Conservation (phyloP, 192 early-diverging fungal species). For the Entophlyctis luteolus region DNA sequence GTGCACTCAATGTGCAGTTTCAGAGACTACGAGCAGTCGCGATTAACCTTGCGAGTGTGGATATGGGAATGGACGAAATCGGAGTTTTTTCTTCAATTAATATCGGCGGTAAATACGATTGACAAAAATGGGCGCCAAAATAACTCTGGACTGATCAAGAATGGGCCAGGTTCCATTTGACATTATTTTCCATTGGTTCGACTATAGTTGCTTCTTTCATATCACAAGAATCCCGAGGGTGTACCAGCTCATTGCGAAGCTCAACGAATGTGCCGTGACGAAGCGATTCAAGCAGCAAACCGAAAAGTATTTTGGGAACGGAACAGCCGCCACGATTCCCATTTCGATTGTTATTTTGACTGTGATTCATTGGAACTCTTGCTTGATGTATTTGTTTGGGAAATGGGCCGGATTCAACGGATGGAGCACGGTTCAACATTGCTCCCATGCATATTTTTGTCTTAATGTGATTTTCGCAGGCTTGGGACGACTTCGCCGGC, state of each 20-base stretch:
- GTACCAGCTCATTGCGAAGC: background rate
- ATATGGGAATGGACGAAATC: background rate
- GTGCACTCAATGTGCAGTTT: slow-evolving; percentile 17
- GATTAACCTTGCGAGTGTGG: background rate
- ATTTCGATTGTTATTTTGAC: background rate
- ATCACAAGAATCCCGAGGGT: background rate
- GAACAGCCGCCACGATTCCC: background rate
- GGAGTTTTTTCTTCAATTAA: background rate
- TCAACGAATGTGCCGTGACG: background rate
- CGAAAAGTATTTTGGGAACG: background rate
- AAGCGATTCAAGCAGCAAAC: background rate
- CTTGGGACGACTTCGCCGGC: background rate
- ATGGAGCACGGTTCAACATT: too few relatives aligned
- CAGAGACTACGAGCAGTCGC: slow-evolving; percentile 11
- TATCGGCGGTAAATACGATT: background rate
- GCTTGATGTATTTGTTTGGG: slow-evolving; percentile 12
- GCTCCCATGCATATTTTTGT: too few relatives aligned
- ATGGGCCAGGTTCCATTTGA: slow-evolving; percentile 7
- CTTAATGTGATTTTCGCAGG: too few relatives aligned
- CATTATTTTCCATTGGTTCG: background rate
- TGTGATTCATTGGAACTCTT: slow-evolving; percentile 9
- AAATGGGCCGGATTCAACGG: slow-evolving; percentile 5
- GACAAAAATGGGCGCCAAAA: background rate
- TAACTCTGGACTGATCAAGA: background rate
- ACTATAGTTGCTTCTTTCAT: background rate